phyloP scores from a whole-genome alignment of 768 basidiomycete genomes.

The Mycena alexandri region DNA sequence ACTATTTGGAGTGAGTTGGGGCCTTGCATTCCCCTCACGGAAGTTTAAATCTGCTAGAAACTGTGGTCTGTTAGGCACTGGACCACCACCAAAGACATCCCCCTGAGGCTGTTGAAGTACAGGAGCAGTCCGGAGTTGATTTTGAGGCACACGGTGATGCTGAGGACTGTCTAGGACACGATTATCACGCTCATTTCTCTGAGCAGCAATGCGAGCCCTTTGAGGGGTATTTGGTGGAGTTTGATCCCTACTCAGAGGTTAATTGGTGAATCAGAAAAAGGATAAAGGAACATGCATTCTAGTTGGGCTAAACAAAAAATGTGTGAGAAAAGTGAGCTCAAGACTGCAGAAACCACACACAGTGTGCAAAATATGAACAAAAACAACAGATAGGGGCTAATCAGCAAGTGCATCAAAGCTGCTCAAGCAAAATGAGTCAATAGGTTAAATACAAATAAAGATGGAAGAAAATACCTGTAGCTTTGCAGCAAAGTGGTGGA shows the following conservation, averaged over 20 bases:
- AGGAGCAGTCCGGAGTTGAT: neutral
- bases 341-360: neutral
- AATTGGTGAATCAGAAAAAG: neutral
- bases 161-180: neutral
- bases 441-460: too few species aligned
- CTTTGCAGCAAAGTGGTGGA: too few species aligned
- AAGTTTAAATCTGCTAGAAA: neutral
- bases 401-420: conserved; percentile 1
- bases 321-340: neutral
- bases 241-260: conserved; percentile 13
- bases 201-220: conserved; percentile 10
- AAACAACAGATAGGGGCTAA: conserved; percentile 4
- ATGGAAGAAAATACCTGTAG: too few species aligned
- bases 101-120: neutral
- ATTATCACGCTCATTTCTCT: conserved; percentile 1
- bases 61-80: neutral
- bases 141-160: neutral
- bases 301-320: neutral
- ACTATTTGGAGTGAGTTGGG: neutral
- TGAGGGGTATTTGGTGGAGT: conserved; percentile 27
- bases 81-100: neutral
- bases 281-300: neutral
- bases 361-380: neutral
- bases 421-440: too few species aligned
- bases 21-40: neutral